Evolutionary conservation across 352 stramenopile species (phyloP), one percentile per base, ranked within the genome.

Genomic region (Globisporangium radiosum): DNA sequence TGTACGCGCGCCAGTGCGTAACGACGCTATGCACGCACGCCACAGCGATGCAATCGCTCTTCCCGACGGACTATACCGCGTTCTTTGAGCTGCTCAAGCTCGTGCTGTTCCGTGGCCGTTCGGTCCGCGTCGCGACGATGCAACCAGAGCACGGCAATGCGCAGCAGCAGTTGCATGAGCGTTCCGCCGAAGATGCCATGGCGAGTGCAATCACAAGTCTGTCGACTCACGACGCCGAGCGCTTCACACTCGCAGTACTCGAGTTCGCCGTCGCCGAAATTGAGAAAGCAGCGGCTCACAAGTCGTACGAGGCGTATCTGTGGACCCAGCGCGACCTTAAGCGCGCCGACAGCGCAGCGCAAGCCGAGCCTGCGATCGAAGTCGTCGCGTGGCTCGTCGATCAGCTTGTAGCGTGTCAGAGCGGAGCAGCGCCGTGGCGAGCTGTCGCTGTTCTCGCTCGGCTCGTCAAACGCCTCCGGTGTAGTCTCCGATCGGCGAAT

Each of bases 251-350:
- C 13, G 50, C 64, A 25, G 50, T 81, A 2, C 62, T 92, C 47
- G 73, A 86, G 10, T 78, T 80, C 50, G 86, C 68, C 39, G 54
- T 95, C 7, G 47, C 58, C 37, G 74, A 95, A 44, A 49, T 96
- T 0, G 86, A 94, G 50, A 49, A 57, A 25, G 87, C 82, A 14
- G 73, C 76, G 8, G 65, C 54, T 7, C 69, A 59, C 7, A 73
- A 84, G 25, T 11, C 57, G 0, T 94, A 76, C 39, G 78, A 93
- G 62, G 81, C 88, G 0, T 49, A 66, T 33, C 40, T 92, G 19
- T 97, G 88, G 90, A 94, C 85, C 0, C 75, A 95, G 37, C 71
- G 84, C 14, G 77, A 81, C 2, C 65, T 94, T 4, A 45, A 59
- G 49, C 69, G 72, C 15, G n/a, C 67, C 7, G 87, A 96, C 54